Conservation (phyloP, 2,329 filamentous ascomycete genomes). For the Teratosphaeria viscida region DNA sequence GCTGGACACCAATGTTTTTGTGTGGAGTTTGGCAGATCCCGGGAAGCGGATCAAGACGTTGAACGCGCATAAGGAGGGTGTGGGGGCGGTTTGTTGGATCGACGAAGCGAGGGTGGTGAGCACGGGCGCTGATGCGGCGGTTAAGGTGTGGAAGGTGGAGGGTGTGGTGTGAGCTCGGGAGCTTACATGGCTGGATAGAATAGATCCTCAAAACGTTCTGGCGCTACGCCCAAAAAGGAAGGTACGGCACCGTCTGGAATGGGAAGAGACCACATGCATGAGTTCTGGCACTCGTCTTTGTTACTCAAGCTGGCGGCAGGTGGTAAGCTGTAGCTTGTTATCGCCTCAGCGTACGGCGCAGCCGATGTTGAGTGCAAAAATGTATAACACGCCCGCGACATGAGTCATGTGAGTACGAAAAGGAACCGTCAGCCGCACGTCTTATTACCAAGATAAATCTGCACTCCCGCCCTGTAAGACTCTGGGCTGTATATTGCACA, state of each 20-base stretch:
- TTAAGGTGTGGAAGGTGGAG: constrained; percentile 76
- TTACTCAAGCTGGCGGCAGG: too few species aligned
- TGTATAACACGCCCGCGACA: too few species aligned
- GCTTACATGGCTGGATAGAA: neutral
- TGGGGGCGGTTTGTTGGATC: constrained; percentile 78
- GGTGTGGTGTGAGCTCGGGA: constrained; percentile 20
- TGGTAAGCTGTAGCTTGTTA: too few species aligned
- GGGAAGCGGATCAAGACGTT: constrained; percentile 72
- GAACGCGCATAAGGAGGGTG: constrained; percentile 93
- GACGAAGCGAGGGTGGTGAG: constrained; percentile 59
- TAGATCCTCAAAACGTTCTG: neutral
- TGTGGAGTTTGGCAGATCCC: constrained; percentile 79
- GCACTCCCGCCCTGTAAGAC: too few species aligned
- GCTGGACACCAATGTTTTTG: constrained; percentile 82
- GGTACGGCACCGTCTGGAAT: neutral
- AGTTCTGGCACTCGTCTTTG: too few species aligned
- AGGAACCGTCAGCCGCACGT: too few species aligned
- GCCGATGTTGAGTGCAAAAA: too few species aligned
- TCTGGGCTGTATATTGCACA: too few species aligned
- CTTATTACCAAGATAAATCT: too few species aligned
- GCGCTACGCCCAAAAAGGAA: neutral
- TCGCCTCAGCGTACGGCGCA: too few species aligned
- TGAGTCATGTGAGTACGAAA: too few species aligned
- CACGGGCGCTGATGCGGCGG: constrained; percentile 73
- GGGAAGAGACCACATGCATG: too few species aligned